phyloP scores from a whole-genome alignment of 139 green algal genomes.

The Pleodorina starrii region DNA sequence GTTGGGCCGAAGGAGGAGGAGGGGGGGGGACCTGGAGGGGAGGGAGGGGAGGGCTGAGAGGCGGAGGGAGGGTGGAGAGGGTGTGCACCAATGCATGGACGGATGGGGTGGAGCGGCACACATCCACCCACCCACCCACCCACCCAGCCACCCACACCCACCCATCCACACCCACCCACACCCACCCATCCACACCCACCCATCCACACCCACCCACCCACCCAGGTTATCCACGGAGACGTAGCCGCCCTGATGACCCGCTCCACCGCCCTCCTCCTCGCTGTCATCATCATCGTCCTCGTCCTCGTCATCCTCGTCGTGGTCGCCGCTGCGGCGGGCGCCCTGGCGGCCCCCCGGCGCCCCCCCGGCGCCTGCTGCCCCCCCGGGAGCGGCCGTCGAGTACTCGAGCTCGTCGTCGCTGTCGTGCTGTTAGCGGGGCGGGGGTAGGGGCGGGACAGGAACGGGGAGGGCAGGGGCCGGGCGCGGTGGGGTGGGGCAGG shows the following conservation, averaged over 20 bases:
- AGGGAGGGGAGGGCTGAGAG: too few species aligned
- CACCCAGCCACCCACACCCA: neutral
- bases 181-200: neutral
- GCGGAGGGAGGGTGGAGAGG: too few species aligned
- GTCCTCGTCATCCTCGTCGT: conserved; percentile 29
- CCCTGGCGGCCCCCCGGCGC: neutral
- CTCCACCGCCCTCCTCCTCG: conserved; percentile 20
- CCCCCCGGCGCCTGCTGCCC: neutral
- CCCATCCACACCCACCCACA: neutral
- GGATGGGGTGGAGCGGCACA: too few species aligned
- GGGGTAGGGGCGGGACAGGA: too few species aligned
- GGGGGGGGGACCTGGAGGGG: too few species aligned
- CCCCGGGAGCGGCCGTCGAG: neutral
- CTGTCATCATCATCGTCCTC: conserved; percentile 28
- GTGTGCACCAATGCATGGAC: too few species aligned
- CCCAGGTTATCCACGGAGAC: neutral
- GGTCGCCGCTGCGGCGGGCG: neutral
- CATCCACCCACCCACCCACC: too few species aligned
- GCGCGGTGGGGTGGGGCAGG: too few species aligned
- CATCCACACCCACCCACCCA: neutral
- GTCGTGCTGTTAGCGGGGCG: neutral
- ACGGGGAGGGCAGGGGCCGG: neutral
- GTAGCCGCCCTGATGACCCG: neutral
- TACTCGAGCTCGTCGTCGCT: conserved; percentile 77
- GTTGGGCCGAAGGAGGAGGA: too few species aligned